phyloP scores from a whole-genome alignment of 352 stramenopile species.

The Halophytophthora polymorphica region DNA sequence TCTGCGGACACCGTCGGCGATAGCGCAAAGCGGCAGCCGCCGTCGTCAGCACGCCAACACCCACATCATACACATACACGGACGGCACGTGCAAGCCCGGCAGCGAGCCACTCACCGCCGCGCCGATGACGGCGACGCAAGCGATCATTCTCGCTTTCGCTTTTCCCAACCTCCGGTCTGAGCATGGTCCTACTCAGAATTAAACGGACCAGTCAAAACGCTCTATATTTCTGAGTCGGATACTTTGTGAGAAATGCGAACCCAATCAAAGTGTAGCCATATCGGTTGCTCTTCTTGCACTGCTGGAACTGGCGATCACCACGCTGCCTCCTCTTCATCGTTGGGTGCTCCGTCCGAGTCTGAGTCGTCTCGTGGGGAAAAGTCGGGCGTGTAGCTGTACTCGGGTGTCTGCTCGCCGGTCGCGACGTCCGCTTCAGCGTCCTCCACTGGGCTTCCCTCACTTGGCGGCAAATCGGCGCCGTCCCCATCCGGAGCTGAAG shows the following conservation, averaged over 20 bases:
- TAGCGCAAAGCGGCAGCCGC: background rate
- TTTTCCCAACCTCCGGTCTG: background rate
- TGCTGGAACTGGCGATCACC: slow-evolving; percentile 7
- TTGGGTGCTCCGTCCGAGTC: slow-evolving; percentile 7
- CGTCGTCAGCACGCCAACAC: background rate
- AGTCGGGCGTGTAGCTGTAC: slow-evolving; percentile 16
- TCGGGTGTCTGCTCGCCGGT: slow-evolving; percentile 15
- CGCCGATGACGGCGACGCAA: slow-evolving; percentile 78
- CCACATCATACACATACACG: background rate
- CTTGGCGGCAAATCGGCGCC: slow-evolving; percentile 1
- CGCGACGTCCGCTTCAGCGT: slow-evolving; percentile 4
- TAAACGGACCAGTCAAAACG: too few species aligned
- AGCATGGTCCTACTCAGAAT: slow-evolving; percentile 2
- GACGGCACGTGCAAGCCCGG: too few species aligned
- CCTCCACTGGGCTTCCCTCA: slow-evolving; percentile 8
- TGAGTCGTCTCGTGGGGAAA: slow-evolving; percentile 11
- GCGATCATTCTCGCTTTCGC: slow-evolving; percentile 54
- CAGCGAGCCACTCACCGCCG: slow-evolving; percentile 44
- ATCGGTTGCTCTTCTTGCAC: too few species aligned
- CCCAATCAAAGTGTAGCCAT: too few species aligned
- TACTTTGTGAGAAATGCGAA: too few species aligned
- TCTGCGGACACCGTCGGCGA: slow-evolving; percentile 25
- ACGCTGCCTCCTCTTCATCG: slow-evolving; percentile 9
- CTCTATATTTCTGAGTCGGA: too few species aligned
- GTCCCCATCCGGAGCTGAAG: background rate